Evolutionary conservation across 306 rosid species (phyloP).

Genomic region (Pterocarpus macrocarpus): DNA sequence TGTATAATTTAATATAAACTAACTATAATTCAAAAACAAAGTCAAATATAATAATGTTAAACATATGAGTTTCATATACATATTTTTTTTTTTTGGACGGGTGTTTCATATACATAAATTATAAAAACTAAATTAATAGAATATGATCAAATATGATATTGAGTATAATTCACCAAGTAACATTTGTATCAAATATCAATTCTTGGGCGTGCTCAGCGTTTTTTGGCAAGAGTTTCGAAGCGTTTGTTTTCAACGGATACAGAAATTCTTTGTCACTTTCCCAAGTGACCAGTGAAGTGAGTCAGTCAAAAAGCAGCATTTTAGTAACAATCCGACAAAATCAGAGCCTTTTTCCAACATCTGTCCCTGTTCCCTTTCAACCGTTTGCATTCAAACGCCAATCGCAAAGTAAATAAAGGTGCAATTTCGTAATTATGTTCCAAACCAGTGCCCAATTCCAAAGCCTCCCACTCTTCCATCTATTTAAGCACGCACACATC

Average conservation of each 20-base stretch:
- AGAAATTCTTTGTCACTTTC: constrained; percentile 56
- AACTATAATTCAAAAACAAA: not conserved
- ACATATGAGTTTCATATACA: no score
- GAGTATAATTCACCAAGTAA: not conserved
- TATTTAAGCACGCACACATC: constrained; percentile 62
- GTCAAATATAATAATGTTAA: not conserved
- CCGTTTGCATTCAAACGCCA: constrained; percentile 66
- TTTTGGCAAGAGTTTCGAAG: constrained; percentile 44
- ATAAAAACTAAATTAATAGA: not conserved
- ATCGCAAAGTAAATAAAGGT: constrained; percentile 67
- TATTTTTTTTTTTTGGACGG: not conserved
- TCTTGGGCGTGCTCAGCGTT: constrained; percentile 9
- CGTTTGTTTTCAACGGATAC: constrained; percentile 67
- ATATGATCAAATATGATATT: not conserved
- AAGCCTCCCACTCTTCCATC: constrained; percentile 40
- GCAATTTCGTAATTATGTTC: constrained; percentile 64
- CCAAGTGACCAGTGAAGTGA: constrained; percentile 51
- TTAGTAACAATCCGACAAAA: constrained; percentile 82
- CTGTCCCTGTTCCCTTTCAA: constrained; percentile 80
- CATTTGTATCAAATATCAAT: not conserved
- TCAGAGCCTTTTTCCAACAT: constrained; percentile 77
- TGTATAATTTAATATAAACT: no score
- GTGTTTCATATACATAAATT: not conserved
- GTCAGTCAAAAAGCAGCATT: constrained; percentile 73
- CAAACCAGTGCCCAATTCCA: constrained; percentile 50